Evolutionary conservation across 306 rosid species (phyloP), one percentile per base, ranked within the genome.

Genomic region (Pterocarpus santalinus): DNA sequence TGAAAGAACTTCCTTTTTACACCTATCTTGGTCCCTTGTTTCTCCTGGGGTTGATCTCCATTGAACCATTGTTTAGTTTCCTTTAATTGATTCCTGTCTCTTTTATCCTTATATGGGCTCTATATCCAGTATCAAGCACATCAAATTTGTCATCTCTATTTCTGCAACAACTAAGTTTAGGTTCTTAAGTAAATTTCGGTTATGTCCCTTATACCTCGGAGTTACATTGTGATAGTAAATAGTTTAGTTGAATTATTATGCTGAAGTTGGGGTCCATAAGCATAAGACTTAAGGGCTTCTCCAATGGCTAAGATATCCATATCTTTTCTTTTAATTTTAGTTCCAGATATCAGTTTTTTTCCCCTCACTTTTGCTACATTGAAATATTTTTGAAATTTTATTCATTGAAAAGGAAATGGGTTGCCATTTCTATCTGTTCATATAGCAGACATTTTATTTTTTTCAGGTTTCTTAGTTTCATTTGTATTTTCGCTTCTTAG

Each of bases 171-270:
- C 12, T 39, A 53, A 46, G 43, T 14, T 72, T 55, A 38, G 58
- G 39, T 36, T 62, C 43, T 39, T 39, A 15, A 14, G 35, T 65
- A 11, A 9, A 22, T 63, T 63, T 62, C 63, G 52, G 14, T 51
- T 4, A 36, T 72, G 16, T 71, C 62, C 57, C 52, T 34, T 32
- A 17, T 36, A 17, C 15, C 55, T 71, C 0, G 5, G 46, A 5
- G 46, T 16, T 77, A 57, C 65, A 41, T 38, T 56, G 38, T 67
- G 30, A 56, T 41, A 28, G 38, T 35, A 11, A 55, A 22, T 35
- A 55, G 43, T 66, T 55, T 36, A 15, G 78, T 35, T 73, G 85
- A 46, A 58, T 44, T 56, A 14, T 62, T 43, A 7, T 53, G 39
- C 33, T 56, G 4, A 7, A 30, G 12, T n/a, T 47, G 12, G 53